A percentile compares a stretch with the other conserved stretches of the same genome.
phyloP scores from a whole-genome alignment of 2,329 filamentous ascomycete species.

The Sphaerulina populicola region DNA sequence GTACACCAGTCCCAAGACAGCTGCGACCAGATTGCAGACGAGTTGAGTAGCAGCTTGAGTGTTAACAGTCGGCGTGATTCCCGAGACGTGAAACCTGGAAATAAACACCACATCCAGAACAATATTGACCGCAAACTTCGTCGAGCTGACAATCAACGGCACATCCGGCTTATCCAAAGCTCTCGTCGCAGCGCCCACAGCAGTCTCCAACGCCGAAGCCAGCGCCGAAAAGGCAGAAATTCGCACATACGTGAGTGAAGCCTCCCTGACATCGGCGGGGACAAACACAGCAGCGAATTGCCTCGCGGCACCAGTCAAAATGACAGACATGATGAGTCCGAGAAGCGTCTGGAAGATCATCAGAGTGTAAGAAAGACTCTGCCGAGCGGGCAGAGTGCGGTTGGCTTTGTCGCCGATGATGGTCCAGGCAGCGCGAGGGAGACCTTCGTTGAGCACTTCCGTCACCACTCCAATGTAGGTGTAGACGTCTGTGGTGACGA shows the following conservation, averaged over 20 bases:
- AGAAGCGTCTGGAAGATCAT: conserved; percentile 48
- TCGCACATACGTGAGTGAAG: conserved; percentile 56
- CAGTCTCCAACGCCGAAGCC: conserved; percentile 54
- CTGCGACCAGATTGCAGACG: conserved; percentile 51
- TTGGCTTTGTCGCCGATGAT: conserved; percentile 58
- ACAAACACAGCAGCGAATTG: conserved; percentile 56
- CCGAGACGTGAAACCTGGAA: conserved; percentile 55
- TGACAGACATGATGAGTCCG: conserved; percentile 52
- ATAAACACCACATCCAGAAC: conserved; percentile 58
- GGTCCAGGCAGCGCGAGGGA: conserved; percentile 59
- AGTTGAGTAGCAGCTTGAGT: conserved; percentile 57
- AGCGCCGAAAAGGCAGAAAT: conserved; percentile 57
- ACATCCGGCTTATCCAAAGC: conserved; percentile 63
- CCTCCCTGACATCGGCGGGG: conserved; percentile 48
- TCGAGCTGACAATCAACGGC: conserved; percentile 55
- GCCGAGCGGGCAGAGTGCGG: conserved; percentile 43
- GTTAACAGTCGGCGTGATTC: conserved; percentile 50
- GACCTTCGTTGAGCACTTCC: conserved; percentile 64
- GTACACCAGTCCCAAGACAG: conserved; percentile 51
- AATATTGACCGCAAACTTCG: conserved; percentile 60
- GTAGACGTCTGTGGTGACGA: conserved; percentile 58
- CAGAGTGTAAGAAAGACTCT: conserved; percentile 54
- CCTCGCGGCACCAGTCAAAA: conserved; percentile 48
- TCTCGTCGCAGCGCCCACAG: conserved; percentile 53
- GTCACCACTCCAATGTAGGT: conserved; percentile 61